Percentiles rank a stretch among this genome's conserved stretches.
phyloP scores from a whole-genome alignment of 192 early-diverging fungal genomes.

The Entomortierella beljakovae region DNA sequence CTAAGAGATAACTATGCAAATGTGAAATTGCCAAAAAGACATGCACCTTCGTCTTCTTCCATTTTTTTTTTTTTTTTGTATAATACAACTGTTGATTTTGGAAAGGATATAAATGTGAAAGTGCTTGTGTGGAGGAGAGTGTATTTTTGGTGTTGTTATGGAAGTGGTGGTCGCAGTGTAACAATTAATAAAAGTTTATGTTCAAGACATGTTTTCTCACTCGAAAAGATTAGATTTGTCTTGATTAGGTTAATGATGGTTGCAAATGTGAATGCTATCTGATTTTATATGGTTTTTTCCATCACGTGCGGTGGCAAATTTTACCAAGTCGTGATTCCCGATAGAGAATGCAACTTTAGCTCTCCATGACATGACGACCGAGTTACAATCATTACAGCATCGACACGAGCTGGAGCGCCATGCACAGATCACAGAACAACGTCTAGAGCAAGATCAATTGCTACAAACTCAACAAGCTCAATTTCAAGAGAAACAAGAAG shows the following conservation, averaged over 20 bases:
- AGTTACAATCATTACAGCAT: slow-evolving; percentile 11
- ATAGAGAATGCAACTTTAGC: background rate
- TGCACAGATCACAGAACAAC: slow-evolving; percentile 12
- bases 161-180: no score
- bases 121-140: background rate
- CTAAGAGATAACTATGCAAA: no score
- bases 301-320: background rate
- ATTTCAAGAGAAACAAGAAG: slow-evolving; percentile 29
- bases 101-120: background rate
- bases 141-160: no score
- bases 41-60: slow-evolving; percentile 46
- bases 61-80: no score
- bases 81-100: background rate
- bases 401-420: slow-evolving; percentile 32
- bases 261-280: no score
- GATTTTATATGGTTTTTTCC: background rate
- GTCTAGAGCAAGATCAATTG: slow-evolving; percentile 26
- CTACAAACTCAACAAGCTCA: slow-evolving; percentile 22
- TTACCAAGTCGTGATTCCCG: background rate
- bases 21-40: background rate
- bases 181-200: no score
- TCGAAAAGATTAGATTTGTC: no score
- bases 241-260: no score
- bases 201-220: background rate
- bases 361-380: slow-evolving; percentile 4